A percentile compares a stretch with the other conserved stretches of the same genome.
These are phyloP conservation scores for Chenopodium berlandieri DNA, from an alignment of 148 eudicot genomes.

Conservation along the genomic window DNA sequence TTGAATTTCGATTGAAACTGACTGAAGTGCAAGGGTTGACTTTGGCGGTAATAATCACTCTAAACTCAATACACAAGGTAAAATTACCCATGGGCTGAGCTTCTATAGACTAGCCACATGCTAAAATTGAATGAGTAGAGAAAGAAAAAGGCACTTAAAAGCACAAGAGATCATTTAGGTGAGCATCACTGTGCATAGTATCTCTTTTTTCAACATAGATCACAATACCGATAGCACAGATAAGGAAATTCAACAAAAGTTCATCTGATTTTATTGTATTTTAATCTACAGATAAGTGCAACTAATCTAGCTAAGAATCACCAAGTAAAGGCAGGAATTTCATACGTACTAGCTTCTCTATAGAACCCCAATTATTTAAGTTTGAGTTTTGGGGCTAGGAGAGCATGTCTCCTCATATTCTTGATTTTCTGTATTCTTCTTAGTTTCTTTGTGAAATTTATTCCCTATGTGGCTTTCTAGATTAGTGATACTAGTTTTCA, in stretches of 20 bases:
- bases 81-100: background rate
- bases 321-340: background rate
- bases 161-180: background rate
- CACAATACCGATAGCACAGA: background rate
- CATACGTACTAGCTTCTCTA: background rate
- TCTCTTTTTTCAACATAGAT: background rate
- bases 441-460: too few relatives aligned
- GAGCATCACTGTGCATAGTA: background rate
- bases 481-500: background rate
- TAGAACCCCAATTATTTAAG: background rate
- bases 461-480: background rate
- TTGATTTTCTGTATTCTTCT: background rate
- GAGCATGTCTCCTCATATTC: background rate
- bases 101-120: background rate
- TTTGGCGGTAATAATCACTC: background rate
- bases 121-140: background rate
- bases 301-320: background rate
- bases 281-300: background rate
- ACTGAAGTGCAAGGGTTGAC: background rate
- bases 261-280: background rate
- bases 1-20: too few relatives aligned
- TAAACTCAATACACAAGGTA: background rate
- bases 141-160: background rate
- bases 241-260: background rate
- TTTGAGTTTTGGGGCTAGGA: background rate